Conservation (phyloP, 2,329 filamentous ascomycete genomes). For the Cercospora sp. region DNA sequence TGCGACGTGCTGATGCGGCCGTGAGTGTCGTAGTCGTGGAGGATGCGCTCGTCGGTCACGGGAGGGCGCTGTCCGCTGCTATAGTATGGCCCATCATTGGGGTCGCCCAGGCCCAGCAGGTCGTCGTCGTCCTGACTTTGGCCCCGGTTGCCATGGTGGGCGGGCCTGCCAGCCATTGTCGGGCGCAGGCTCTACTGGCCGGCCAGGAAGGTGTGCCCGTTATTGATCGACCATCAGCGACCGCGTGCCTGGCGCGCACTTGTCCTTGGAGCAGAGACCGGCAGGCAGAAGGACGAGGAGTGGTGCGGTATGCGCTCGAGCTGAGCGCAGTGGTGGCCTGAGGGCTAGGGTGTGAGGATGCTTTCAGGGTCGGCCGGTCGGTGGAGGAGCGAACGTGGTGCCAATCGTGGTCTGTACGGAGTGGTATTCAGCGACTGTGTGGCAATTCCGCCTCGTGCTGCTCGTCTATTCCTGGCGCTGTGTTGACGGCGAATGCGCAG, state of each 20-base stretch:
- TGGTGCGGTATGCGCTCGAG: not conserved
- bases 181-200: slow-evolving; percentile 18
- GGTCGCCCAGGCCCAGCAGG: slow-evolving; percentile 67
- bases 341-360: slow-evolving; percentile 3
- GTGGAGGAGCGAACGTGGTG: slow-evolving; percentile 1
- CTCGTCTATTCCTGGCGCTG: not conserved
- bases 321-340: slow-evolving; percentile 3
- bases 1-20: slow-evolving; percentile 86
- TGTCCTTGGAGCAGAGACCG: not conserved
- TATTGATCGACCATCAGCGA: slow-evolving; percentile 23
- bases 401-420: not conserved
- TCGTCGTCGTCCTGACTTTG: slow-evolving; percentile 39
- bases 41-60: slow-evolving; percentile 77
- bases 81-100: slow-evolving; percentile 67
- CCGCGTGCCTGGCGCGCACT: not conserved
- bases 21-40: slow-evolving; percentile 69
- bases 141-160: slow-evolving; percentile 47
- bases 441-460: not conserved
- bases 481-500: not conserved
- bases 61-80: slow-evolving; percentile 73
- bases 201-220: slow-evolving; percentile 19
- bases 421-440: not conserved
- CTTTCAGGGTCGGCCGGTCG: not conserved
- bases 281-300: not conserved
- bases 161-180: slow-evolving; percentile 55